Base-by-base conservation (phyloP, 805 yeast genomes). In the Metschnikowia shivogae region DNA sequence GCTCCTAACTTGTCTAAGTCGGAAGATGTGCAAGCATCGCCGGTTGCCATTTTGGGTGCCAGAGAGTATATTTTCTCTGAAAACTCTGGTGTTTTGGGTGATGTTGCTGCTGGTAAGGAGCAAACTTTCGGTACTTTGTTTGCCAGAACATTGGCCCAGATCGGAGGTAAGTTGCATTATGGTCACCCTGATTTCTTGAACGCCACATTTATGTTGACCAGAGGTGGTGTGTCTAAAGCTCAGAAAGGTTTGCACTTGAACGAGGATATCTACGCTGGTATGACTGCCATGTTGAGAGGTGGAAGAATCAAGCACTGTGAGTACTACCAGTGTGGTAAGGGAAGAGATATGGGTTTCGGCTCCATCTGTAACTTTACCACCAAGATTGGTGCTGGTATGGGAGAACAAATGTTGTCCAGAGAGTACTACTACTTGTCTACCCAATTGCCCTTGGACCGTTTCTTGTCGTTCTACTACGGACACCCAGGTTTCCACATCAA, bases 311-410 rank as follows among this genome's bases (percentile, higher is more conserved):
- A 84, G 58, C 93, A 86, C 58, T 82, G 88, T 61, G 95, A 86
- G 61, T 86, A 85, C 63, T 76, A 79, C 53, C 95, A 86, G 58
- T 86, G 95, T 67, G 95, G 95, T 47, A 86, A 86, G 62, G 95
- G 95, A 35, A 73, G 95, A 61, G 93, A 86, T 68, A 73, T 86
- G 58, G 93, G 95, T 4, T 86, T 86, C 64, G 86, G 88, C 3
- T 85, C 93, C 2, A 86, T 86, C 58, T 74, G 84, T 63, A 86
- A 84, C 62, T 86, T 86, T 65, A 84, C 87, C 5, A 83, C 92
- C 19, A 86, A 86, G 59, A 86, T 86, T 63, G 95, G 95, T 38
- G 88, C 93, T 44, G 95, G 93, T 47, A 86, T 86, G 95, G 92
- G 93, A 39, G 95, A 86, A 58, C 95, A 86, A 60, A 81, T 85